Evolutionary conservation across 495 filamentous ascomycete genomes (phyloP), one percentile per base, ranked within the genome.

Genomic region (Penicillium malachiteum): DNA sequence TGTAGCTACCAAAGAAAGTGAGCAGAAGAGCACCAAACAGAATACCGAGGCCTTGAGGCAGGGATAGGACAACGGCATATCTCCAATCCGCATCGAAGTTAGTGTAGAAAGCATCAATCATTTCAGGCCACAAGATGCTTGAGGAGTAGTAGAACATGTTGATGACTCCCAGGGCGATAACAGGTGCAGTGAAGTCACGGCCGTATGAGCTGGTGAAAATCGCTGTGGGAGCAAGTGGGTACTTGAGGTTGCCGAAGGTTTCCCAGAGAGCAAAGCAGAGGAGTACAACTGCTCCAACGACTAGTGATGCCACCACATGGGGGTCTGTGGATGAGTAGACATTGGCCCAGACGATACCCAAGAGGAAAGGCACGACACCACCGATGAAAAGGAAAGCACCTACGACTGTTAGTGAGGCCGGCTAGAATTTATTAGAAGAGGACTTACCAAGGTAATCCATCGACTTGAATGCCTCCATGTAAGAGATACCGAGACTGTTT

Each of bases 71-170:
- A 9, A 64, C 53, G 1, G 64, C 54, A 31, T 64, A 62, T 37
- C 55, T 56, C 60, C 61, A 67, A 50, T 67, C 61, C 1, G 48
- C 45, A 3, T 58, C 60, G 18, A 56, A 58, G 16, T 64, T 59
- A 3, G 61, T 61, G 35, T 64, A 67, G 17, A 67, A 58, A 0
- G 53, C 55, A 1, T 55, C 64, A 33, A 56, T 67, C 64, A 67
- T 67, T 46, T 64, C 55, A 3, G 64, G 64, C 60, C 61, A 67
- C 39, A 67, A 17, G 37, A 67, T 67, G 41, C 61, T 67, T 12
- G 61, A 64, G 1, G 64, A 67, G 44, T 64, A 67, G 50, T 67
- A 67, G 44, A 67, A 67, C 64, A 67, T 67, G 44, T 64, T 67
- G 42, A 67, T 55, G 13, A 67, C 64, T 7, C 55, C 60, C 26